Base-by-base conservation (phyloP, 2,329 filamentous ascomycete species). In the Albifimbria verrucaria region DNA sequence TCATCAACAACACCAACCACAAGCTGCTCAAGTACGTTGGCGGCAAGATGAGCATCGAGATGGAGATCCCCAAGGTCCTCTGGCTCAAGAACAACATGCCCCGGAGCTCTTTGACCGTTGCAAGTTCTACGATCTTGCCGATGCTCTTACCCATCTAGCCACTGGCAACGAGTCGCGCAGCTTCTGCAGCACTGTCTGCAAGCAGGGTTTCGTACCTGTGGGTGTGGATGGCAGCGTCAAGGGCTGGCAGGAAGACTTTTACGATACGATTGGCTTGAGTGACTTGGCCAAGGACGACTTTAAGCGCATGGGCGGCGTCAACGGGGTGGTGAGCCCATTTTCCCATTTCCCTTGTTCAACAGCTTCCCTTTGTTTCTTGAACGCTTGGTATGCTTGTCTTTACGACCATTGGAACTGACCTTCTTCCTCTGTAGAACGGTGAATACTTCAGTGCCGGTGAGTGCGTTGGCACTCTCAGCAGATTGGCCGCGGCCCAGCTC, bases 31-130 rank as follows among this genome's bases (percentile, higher is more conserved):
- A 92, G 65, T 99, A 99, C 68, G 94, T 99, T 18, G 94, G 94
- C 62, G 94, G 94, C 58, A 93, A 89, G 69, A 99, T 99, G 94
- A 96, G 91, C 69, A 93, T 97, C 59, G 94, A 99, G 78, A 99
- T 99, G 94, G 94, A 99, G 72, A 95, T 99, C 52, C 94, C 94
- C 58, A 99, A 99, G 76, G 90, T 97, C 1, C 80, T 97, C 53
- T 99, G 94, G 94, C 81, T 99, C 67, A 97, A 97, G 81, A 96
- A 96, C 73, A 84, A 97, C 74, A 97, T 99, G 94, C 89, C 94
- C 81, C 88, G 52, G 90, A 96, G 64, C 78, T 94, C 17, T 99
- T 97, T 65, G 86, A 87, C 52, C 86, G 88, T 57, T 97, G 92
- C 85, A 97, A 96, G 72, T 99, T 99, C 68, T 99, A 96, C 71